phyloP scores from a whole-genome alignment of 371 early-diverging fungal species.

The Haplosporangium sp. region DNA sequence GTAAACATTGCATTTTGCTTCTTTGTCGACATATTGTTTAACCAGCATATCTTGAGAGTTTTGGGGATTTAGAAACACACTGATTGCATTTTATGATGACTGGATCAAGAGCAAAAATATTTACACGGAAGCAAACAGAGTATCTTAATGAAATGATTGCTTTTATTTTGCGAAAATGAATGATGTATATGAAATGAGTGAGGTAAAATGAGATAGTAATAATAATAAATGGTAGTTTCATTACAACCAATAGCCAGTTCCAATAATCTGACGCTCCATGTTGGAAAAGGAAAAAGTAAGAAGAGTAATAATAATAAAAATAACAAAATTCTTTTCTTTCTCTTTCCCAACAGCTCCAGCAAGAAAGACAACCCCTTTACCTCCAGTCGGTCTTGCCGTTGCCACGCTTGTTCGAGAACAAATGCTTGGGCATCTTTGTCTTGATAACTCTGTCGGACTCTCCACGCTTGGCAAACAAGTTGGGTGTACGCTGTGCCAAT shows the following conservation, averaged over 20 bases:
- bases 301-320: neutral
- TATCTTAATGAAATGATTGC: slow-evolving; percentile 2
- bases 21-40: neutral
- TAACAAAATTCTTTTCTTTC: neutral
- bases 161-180: neutral
- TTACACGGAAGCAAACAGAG: neutral
- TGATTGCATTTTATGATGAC: too few species aligned
- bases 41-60: too few species aligned
- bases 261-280: neutral
- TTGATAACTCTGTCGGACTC: slow-evolving; percentile 93
- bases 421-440: slow-evolving; percentile 96
- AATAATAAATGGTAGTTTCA: slow-evolving; percentile 1
- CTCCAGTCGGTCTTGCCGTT: slow-evolving; percentile 87
- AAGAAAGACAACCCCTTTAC: slow-evolving; percentile 57
- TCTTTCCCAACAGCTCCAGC: neutral
- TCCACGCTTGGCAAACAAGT: slow-evolving; percentile 87
- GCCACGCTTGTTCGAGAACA: slow-evolving; percentile 94
- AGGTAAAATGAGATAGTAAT: slow-evolving; percentile 4
- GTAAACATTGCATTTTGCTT: neutral
- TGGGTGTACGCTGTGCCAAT: slow-evolving; percentile 75
- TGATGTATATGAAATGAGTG: slow-evolving; percentile 6
- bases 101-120: too few species aligned
- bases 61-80: too few species aligned
- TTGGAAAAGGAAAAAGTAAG: slow-evolving; percentile 1
- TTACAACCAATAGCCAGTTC: neutral